Base-by-base conservation (phyloP, 139 green algal species). In the Yamagishiella unicocca region DNA sequence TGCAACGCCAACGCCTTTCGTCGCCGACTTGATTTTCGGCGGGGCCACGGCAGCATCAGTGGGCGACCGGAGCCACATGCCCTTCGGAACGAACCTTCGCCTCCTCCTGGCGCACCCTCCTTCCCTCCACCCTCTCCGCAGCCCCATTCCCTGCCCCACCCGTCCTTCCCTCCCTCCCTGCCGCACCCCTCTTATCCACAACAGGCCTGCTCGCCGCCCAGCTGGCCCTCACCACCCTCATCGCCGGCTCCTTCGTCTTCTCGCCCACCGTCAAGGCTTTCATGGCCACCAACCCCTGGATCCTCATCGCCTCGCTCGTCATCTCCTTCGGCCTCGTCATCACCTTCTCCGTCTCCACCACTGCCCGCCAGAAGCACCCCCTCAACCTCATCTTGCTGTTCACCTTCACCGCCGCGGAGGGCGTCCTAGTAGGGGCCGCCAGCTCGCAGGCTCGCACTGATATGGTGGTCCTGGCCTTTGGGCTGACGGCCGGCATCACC, bases 341-440 rank as follows among this genome's bases (percentile, higher is more conserved):
- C 3, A 21, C 74, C 14, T 80, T 93, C 12, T 67, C 80, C 38
- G 85, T 89, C 80, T 89, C 58, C 17, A 58, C 90, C 14, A 25
- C 50, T 1, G 90, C 90, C 2, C 83, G 90, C 19, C 81, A 84
- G 45, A 35, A 31, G 25, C 83, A 95, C 84, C 92, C 92, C 0
- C 71, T 68, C n/a, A 95, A 95, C 89, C 43, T 93, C 31, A 53
- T 95, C 33, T 67, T 92, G 12, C 83, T 95, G 4, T 89, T 91
- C 25, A 68, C 75, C 12, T 95, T 95, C 84, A 95, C 92, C 1
- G 70, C 73, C 1, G 84, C 58, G 4, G 83, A 93, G 73, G 82
- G 76, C 64, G 62, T 91, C 35, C 62, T 92, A 17, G 85, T 94
- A 0, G 92, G 88, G 24, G 83, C 87, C 10, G 85, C 74, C 4